These are phyloP conservation scores for Phytophthora cryptogea DNA, from an alignment of 352 stramenopile genomes.

Conservation along the genomic window DNA sequence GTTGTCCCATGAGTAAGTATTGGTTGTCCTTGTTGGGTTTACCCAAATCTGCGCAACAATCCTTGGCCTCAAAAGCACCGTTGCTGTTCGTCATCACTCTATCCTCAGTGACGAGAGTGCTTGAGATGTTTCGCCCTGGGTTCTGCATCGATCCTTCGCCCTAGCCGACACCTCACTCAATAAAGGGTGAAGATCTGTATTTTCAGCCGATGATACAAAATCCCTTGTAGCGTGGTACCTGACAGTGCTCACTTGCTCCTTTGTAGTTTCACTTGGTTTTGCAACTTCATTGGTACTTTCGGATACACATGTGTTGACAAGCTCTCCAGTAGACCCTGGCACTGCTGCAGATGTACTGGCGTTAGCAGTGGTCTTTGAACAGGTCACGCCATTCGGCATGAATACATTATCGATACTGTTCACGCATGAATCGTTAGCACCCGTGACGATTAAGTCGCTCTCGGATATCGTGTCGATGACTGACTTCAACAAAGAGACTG, in stretches of 20 bases:
- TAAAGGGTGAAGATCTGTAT: background rate
- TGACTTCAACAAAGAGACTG: background rate
- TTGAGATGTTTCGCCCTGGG: background rate
- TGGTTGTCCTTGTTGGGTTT: background rate
- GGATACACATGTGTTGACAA: background rate
- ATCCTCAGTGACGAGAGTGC: background rate
- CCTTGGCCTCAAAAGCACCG: background rate
- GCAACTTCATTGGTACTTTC: background rate
- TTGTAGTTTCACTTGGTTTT: background rate
- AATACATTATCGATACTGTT: background rate
- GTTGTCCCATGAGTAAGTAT: background rate
- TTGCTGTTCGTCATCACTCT: background rate
- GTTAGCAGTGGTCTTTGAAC: background rate
- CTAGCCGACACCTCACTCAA: background rate
- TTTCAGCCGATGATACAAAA: background rate
- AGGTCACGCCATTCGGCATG: slow-evolving; percentile 1
- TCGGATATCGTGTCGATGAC: background rate
- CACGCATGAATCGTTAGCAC: slow-evolving; percentile 1
- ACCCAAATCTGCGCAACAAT: background rate
- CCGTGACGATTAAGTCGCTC: background rate
- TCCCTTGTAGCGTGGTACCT: background rate
- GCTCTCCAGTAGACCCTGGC: background rate
- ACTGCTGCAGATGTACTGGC: background rate
- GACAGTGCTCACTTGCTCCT: background rate
- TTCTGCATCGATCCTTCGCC: background rate